A percentile compares a stretch with the other conserved stretches of the same genome.
Conservation (phyloP, 192 early-diverging fungal genomes). For the Coemansia sp. region DNA sequence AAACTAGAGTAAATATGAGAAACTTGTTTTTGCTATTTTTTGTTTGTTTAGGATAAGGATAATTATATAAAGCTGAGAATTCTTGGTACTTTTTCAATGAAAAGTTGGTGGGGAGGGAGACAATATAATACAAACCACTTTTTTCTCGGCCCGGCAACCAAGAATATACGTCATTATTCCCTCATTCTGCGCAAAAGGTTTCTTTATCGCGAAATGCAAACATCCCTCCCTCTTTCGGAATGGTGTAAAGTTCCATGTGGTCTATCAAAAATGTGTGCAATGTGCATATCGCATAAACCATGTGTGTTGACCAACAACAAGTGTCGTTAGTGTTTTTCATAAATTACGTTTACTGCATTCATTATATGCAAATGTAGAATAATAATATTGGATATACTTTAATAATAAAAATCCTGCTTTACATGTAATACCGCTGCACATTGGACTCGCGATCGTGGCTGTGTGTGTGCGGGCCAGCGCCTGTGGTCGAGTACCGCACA, state of each 20-base stretch:
- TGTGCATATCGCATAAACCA: too few relatives aligned
- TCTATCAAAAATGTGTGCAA: too few relatives aligned
- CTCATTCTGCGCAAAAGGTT: neutral
- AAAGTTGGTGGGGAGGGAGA: too few relatives aligned
- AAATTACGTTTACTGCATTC: neutral
- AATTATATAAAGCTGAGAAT: too few relatives aligned
- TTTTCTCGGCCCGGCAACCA: neutral
- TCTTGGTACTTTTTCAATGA: too few relatives aligned
- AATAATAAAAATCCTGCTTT: slow-evolving; percentile 7
- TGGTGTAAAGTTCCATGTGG: too few relatives aligned
- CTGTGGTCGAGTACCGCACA: slow-evolving; percentile 28
- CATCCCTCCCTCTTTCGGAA: neutral
- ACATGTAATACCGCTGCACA: slow-evolving; percentile 45
- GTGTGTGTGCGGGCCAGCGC: slow-evolving; percentile 16
- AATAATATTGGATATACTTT: neutral
- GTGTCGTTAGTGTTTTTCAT: neutral
- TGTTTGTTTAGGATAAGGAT: neutral
- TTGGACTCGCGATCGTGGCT: slow-evolving; percentile 29
- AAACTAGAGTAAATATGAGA: too few relatives aligned
- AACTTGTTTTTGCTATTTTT: neutral
- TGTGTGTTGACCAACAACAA: neutral
- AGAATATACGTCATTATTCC: neutral
- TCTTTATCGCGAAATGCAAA: neutral
- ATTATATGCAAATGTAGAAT: slow-evolving; percentile 3
- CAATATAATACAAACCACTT: too few relatives aligned